phyloP scores from a whole-genome alignment of 2,329 filamentous ascomycete genomes.

The Colletotrichum shisoi region DNA sequence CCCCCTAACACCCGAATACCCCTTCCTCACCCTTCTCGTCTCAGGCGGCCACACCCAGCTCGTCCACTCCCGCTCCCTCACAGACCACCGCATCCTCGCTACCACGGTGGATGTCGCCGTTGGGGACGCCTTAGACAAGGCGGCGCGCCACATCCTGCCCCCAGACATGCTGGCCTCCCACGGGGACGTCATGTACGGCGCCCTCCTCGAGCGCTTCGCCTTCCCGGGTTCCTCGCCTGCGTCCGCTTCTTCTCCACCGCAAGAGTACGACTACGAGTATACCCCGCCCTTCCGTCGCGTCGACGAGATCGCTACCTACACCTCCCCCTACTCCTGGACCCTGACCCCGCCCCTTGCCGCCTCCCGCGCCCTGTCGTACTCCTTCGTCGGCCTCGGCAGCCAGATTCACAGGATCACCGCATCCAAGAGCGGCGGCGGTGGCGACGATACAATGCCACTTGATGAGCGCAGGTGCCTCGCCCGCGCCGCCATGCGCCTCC shows the following conservation, averaged over 20 bases:
- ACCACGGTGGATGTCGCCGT: conserved; percentile 82
- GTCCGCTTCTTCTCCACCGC: not conserved
- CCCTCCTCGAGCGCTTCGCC: conserved; percentile 79
- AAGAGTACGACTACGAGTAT: conserved; percentile 57
- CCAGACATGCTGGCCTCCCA: conserved; percentile 59
- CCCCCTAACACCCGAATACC: conserved; percentile 66
- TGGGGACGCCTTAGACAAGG: conserved; percentile 89
- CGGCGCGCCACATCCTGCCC: conserved; percentile 79
- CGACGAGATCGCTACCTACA: conserved; percentile 62
- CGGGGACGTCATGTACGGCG: conserved; percentile 79
- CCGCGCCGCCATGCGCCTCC: conserved; percentile 75
- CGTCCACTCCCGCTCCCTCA: conserved; percentile 73
- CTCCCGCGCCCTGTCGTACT: conserved; percentile 68
- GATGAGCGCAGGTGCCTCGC: conserved; percentile 75
- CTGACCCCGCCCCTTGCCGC: conserved; percentile 72
- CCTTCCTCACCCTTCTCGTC: conserved; percentile 86
- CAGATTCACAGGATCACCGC: conserved; percentile 66
- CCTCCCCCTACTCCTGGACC: conserved; percentile 63
- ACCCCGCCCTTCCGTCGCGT: conserved; percentile 62
- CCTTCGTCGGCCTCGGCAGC: conserved; percentile 77
- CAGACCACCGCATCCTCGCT: conserved; percentile 76
- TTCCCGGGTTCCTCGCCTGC: conserved; percentile 58
- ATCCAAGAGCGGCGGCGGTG: conserved; percentile 44
- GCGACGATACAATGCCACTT: conserved; percentile 53
- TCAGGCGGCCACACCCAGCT: conserved; percentile 93